Conservation (phyloP, 2,329 filamentous ascomycete species). For the Graphiopsis chlorocephala region DNA sequence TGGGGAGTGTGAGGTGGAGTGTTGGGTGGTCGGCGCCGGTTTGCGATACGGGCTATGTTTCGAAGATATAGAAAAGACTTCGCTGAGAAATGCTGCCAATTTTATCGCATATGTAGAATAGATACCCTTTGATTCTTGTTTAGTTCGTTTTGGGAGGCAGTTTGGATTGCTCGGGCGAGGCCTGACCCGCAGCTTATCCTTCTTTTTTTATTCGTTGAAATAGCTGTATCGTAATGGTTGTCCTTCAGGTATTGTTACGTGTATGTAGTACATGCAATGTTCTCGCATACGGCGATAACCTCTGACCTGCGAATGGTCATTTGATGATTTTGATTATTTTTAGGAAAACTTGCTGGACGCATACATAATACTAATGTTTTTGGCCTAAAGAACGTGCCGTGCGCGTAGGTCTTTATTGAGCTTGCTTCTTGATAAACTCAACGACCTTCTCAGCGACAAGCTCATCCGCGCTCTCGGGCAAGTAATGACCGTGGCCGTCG, state of each 20-base stretch:
- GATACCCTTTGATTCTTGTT: not conserved
- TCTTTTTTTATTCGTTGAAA: not conserved
- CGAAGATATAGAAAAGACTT: constrained; percentile 19
- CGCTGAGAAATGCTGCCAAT: not conserved
- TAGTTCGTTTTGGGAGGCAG: not conserved
- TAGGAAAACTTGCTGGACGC: no score
- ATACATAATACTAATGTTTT: not conserved
- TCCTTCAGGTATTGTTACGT: not conserved
- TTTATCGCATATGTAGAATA: not conserved
- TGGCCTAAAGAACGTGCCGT: not conserved
- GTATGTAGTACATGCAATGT: not conserved
- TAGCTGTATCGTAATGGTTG: not conserved
- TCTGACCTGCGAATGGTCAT: not conserved
- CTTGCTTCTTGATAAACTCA: not conserved
- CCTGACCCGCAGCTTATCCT: not conserved
- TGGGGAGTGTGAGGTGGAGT: constrained; percentile 74
- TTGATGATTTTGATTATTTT: not conserved
- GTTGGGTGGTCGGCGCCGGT: constrained; percentile 39
- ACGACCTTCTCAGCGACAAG: constrained; percentile 30
- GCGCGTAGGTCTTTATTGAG: not conserved
- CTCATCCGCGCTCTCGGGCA: constrained; percentile 47
- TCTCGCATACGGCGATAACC: not conserved
- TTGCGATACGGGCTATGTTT: constrained; percentile 36
- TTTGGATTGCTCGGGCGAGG: not conserved
- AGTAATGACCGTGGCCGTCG: constrained; percentile 45